A percentile compares a stretch with the other conserved stretches of the same genome.
Conservation (phyloP, 345 rosid species). For the Eucalyptus dawsonii region DNA sequence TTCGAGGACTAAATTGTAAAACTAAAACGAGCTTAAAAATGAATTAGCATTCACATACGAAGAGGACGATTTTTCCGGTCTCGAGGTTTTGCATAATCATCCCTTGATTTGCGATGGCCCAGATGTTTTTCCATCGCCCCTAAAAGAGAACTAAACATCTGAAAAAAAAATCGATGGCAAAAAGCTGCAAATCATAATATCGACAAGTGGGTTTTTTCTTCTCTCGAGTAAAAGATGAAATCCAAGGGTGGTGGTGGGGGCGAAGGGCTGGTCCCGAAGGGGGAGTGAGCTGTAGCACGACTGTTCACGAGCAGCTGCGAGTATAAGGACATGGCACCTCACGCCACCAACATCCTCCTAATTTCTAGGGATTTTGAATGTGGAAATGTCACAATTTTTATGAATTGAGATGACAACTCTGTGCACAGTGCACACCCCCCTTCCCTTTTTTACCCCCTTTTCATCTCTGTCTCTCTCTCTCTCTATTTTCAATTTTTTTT, state of each 20-base stretch:
- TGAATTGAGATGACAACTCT: not conserved
- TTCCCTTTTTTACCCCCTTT: not conserved
- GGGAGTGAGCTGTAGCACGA: not conserved
- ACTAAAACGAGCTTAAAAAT: not conserved
- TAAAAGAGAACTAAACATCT: not conserved
- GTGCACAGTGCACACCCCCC: not conserved
- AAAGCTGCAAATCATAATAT: not conserved
- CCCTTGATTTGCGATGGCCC: not conserved
- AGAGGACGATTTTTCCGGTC: not conserved
- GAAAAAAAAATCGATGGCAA: not conserved
- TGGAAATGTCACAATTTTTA: not conserved
- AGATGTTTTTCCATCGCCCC: not conserved
- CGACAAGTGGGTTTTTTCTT: not conserved
- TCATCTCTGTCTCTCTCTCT: no score
- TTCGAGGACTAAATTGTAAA: no score
- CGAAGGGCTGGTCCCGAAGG: not conserved
- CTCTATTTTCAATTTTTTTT: not conserved
- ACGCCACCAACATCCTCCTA: not conserved
- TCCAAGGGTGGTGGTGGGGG: not conserved
- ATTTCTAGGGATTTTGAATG: not conserved
- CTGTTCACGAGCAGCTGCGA: not conserved
- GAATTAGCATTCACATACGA: fast-evolving
- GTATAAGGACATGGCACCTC: constrained; percentile 13
- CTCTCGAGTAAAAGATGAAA: not conserved
- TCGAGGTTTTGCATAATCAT: not conserved